These are phyloP conservation scores for Chrysanthemum lavandulifolium DNA, from an alignment of 129 eudicot species.

Conservation along the genomic window DNA sequence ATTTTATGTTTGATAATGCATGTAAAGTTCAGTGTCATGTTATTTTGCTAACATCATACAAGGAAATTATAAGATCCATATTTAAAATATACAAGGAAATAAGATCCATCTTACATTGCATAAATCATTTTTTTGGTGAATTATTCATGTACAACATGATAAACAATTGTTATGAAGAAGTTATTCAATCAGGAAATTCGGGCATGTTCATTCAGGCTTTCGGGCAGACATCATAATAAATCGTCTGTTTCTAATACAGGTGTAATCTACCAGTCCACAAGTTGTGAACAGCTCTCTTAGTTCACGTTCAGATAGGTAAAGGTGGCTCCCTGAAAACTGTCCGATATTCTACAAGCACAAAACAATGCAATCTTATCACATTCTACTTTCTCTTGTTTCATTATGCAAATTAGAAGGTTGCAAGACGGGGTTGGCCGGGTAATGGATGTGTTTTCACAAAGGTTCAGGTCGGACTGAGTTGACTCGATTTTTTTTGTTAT, in stretches of 20 bases:
- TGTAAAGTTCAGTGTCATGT: no score
- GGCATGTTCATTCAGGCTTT: constrained; percentile 45
- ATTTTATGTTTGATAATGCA: no score
- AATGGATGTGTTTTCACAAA: no score
- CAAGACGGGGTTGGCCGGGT: neutral
- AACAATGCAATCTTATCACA: neutral
- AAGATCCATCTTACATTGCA: neutral
- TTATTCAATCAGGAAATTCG: neutral
- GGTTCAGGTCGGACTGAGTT: neutral
- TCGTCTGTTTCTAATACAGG: constrained; percentile 56
- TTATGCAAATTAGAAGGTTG: neutral
- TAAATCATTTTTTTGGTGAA: constrained; percentile 5
- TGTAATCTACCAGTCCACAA: constrained; percentile 72
- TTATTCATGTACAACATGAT: constrained; percentile 22
- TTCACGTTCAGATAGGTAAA: constrained; percentile 68
- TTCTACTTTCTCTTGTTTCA: neutral
- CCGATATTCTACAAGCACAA: constrained; percentile 48
- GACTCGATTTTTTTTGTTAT: neutral
- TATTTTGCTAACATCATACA: no score
- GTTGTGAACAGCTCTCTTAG: constrained; percentile 68
- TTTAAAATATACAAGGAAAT: constrained; percentile 5
- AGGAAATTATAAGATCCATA: no score
- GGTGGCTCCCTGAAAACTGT: constrained; percentile 65
- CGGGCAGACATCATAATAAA: constrained; percentile 84
- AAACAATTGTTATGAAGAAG: neutral